Percentiles rank a stretch among this genome's conserved stretches.
These are phyloP conservation scores for Yarrowia sp. DNA, from an alignment of 805 yeast genomes.

Conservation along the genomic window DNA sequence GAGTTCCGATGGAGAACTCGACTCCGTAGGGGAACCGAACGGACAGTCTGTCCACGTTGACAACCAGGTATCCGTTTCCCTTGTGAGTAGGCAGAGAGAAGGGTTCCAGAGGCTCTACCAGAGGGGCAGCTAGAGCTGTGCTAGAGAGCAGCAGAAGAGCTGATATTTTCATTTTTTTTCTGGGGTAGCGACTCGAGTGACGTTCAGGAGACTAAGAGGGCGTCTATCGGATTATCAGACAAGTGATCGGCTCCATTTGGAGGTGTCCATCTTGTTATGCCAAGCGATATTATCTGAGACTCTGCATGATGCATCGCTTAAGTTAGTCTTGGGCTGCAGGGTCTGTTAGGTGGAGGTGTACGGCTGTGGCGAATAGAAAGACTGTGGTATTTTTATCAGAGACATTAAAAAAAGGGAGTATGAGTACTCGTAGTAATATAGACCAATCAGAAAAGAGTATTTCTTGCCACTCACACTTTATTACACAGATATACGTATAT, in stretches of 20 bases:
- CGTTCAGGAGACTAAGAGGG: background rate
- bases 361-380: too few species aligned
- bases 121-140: background rate
- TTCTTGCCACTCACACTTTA: too few species aligned
- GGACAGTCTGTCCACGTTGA: conserved; percentile 12
- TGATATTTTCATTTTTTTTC: background rate
- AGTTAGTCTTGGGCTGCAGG: conserved; percentile 5
- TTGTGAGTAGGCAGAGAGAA: background rate
- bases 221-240: background rate
- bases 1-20: conserved; percentile 11
- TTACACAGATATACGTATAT: too few species aligned
- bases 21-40: conserved; percentile 19
- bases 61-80: background rate
- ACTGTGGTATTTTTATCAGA: too few species aligned
- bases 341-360: conserved; percentile 11
- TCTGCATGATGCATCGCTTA: background rate
- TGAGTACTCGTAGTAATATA: too few species aligned
- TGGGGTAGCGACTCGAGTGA: background rate
- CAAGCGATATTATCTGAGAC: background rate
- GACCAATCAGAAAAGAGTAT: too few species aligned
- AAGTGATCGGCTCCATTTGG: too few species aligned
- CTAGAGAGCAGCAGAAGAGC: background rate
- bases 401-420: too few species aligned
- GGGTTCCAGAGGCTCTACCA: background rate
- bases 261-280: too few species aligned